Percentiles rank a stretch among this genome's conserved stretches.
Conservation (phyloP, 2,329 filamentous ascomycete genomes). For the Trichoderma sp. region DNA sequence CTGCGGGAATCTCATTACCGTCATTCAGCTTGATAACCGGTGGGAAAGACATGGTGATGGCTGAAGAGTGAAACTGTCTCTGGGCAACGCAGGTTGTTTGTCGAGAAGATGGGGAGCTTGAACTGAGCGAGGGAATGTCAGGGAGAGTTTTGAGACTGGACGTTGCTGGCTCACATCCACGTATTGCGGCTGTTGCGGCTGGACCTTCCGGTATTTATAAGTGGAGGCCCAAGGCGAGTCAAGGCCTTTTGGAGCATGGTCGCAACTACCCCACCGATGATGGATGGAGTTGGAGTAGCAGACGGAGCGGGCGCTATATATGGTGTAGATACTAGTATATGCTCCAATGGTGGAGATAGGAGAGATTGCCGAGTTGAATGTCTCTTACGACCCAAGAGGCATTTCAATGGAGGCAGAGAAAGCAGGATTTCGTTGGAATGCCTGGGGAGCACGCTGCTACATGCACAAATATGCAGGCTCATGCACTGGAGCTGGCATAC, state of each 20-base stretch:
- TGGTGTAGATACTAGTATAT: not conserved
- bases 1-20: constrained; percentile 72
- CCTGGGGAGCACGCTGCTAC: not conserved
- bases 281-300: not conserved
- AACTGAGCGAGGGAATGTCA: not conserved
- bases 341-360: not conserved
- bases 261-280: constrained; percentile 26
- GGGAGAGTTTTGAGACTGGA: not conserved
- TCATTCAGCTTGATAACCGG: constrained; percentile 69
- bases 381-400: not conserved
- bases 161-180: not conserved
- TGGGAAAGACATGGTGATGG: constrained; percentile 22
- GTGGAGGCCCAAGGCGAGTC: constrained; percentile 17
- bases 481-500: not conserved
- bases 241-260: constrained; percentile 21
- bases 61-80: not conserved
- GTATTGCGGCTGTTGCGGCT: not conserved
- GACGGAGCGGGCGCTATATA: not conserved
- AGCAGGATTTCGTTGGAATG: not conserved
- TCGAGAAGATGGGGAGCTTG: not conserved
- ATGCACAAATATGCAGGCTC: not conserved
- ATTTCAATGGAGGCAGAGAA: not conserved
- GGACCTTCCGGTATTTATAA: constrained; percentile 19
- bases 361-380: not conserved
- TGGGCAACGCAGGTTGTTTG: not conserved